Conservation (phyloP, 352 stramenopile genomes). For the Pythium graminicola region DNA sequence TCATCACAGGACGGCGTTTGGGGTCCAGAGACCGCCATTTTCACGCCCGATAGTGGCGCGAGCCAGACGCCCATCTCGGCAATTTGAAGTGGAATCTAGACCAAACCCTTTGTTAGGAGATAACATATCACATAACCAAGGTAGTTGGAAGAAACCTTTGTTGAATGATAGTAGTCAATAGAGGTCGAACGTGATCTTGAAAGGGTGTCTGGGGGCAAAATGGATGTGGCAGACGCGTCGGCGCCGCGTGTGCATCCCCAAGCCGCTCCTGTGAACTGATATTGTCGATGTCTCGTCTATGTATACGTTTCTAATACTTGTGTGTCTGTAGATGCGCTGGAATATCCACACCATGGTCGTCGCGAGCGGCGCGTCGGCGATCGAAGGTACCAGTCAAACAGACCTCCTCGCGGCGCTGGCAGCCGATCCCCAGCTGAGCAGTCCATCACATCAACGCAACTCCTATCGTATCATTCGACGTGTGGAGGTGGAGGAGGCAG, state of each 20-base stretch:
- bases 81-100: too few relatives aligned
- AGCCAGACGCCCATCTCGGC: slow-evolving; percentile 15
- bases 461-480: slow-evolving; percentile 47
- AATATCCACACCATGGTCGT: slow-evolving; percentile 47
- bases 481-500: slow-evolving; percentile 28
- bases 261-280: not conserved
- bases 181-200: not conserved
- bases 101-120: too few relatives aligned
- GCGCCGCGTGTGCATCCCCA: not conserved
- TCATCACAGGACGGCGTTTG: slow-evolving; percentile 35
- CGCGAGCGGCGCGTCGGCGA: slow-evolving; percentile 30
- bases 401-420: slow-evolving; percentile 28
- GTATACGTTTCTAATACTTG: too few relatives aligned
- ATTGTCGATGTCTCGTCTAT: too few relatives aligned
- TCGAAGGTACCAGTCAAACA: slow-evolving; percentile 24
- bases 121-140: too few relatives aligned
- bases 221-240: not conserved
- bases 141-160: not conserved
- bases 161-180: not conserved
- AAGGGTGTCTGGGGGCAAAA: not conserved
- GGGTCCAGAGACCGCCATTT: too few relatives aligned
- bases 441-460: slow-evolving; percentile 21
- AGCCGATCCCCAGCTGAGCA: slow-evolving; percentile 20
- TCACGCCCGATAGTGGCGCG: not conserved
- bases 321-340: slow-evolving; percentile 19